A percentile compares a stretch with the other conserved stretches of the same genome.
Conservation (phyloP, 225 moss, liverwort and hornwort species). For the Thuidium tamariscinum region DNA sequence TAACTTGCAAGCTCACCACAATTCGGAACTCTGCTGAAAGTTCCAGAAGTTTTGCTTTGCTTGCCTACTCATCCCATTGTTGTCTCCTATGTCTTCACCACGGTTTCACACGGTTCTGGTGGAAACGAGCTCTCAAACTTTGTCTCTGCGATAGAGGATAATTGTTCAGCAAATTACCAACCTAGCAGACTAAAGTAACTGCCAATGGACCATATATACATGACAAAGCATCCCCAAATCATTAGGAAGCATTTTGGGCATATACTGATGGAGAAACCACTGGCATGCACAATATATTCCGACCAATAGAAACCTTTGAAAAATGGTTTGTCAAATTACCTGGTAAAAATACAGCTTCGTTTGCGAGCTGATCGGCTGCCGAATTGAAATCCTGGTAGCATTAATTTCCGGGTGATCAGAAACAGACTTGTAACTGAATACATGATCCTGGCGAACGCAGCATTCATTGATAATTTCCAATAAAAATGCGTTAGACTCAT, state of each 20-base stretch:
- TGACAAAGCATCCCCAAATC: neutral
- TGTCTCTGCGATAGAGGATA: constrained; percentile 24
- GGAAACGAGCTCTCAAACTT: constrained; percentile 26
- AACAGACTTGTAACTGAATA: neutral
- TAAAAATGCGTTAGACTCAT: neutral
- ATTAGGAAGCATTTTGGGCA: neutral
- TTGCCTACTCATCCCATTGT: neutral
- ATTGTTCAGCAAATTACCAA: neutral
- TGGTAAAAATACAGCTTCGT: constrained; percentile 63
- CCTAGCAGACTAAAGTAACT: neutral
- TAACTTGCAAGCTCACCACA: neutral
- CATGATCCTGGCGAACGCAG: neutral
- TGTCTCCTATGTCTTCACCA: neutral
- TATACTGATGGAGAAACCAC: neutral
- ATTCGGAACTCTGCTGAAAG: neutral
- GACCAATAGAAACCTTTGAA: neutral
- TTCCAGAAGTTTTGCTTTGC: neutral
- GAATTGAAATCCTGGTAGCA: constrained; percentile 44
- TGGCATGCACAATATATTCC: neutral
- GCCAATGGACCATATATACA: neutral
- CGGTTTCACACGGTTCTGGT: neutral
- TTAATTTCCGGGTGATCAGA: neutral
- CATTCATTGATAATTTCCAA: neutral
- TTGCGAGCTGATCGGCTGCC: constrained; percentile 73
- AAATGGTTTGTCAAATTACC: neutral